These are phyloP conservation scores for Macrolepiota albuminosa DNA, from an alignment of 768 basidiomycete genomes.

Conservation along the genomic window DNA sequence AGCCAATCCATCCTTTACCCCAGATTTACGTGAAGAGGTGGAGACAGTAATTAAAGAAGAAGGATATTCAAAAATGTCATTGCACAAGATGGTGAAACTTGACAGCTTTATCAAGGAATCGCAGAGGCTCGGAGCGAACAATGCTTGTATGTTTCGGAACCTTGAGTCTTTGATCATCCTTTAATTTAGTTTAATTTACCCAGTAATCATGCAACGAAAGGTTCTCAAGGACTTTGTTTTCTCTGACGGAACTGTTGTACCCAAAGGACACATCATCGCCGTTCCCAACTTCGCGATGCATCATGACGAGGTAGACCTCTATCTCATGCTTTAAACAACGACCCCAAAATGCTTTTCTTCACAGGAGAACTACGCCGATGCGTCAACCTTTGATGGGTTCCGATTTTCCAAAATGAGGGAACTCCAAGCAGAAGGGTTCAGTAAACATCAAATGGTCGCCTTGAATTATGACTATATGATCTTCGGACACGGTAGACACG, in stretches of 20 bases:
- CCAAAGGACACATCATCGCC: constrained; percentile 17
- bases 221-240: constrained; percentile 20
- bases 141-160: constrained; percentile 20
- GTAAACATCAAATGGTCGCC: neutral
- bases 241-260: constrained; percentile 22
- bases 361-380: constrained; percentile 13
- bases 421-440: constrained; percentile 12
- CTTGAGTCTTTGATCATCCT: neutral
- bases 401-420: constrained; percentile 29
- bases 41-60: constrained; percentile 25
- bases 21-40: constrained; percentile 39
- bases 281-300: constrained; percentile 6
- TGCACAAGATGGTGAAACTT: constrained; percentile 36
- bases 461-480: neutral
- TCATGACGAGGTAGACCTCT: constrained; percentile 6
- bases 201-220: constrained; percentile 18
- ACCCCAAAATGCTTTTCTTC: neutral
- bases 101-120: constrained; percentile 44
- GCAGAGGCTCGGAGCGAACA: constrained; percentile 22
- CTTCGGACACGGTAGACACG: constrained; percentile 7
- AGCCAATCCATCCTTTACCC: constrained; percentile 24
- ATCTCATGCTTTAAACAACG: neutral
- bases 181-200: neutral
- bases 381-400: constrained; percentile 33
- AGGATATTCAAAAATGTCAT: constrained; percentile 30